phyloP scores from a whole-genome alignment of 768 basidiomycete species.

The Tephrocybe rancida region DNA sequence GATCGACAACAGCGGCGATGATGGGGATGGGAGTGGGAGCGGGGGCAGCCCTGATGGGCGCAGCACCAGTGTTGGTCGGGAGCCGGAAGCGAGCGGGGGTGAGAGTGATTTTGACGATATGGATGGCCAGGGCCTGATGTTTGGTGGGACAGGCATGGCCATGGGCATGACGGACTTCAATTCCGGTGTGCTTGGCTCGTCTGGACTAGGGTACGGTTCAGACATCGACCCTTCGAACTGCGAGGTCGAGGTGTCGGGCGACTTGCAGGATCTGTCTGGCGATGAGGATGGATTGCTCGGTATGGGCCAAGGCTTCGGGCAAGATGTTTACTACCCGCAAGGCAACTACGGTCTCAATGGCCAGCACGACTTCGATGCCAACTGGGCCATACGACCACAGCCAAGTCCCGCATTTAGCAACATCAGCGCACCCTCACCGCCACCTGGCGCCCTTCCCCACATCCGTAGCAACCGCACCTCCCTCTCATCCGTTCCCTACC shows the following conservation, averaged over 20 bases:
- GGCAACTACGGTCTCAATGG: conserved; percentile 1
- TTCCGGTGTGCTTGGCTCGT: conserved; percentile 13
- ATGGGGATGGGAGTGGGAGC: conserved; percentile 26
- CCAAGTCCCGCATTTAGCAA: conserved; percentile 44
- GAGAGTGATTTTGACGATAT: conserved; percentile 30
- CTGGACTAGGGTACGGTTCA: conserved; percentile 12
- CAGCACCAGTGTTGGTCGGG: conserved; percentile 21
- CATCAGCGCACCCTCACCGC: conserved; percentile 41
- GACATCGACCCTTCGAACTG: conserved; percentile 55
- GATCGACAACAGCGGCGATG: conserved; percentile 19
- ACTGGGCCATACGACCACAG: conserved; percentile 43
- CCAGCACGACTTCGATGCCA: conserved; percentile 9
- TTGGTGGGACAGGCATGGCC: conserved; percentile 23
- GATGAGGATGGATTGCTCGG: conserved; percentile 57
- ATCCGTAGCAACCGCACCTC: conserved; percentile 22
- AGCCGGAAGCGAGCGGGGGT: conserved; percentile 16
- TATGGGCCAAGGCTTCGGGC: conserved; percentile 26
- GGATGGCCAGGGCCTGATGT: conserved; percentile 31
- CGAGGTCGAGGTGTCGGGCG: conserved; percentile 61
- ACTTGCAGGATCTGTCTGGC: conserved; percentile 51
- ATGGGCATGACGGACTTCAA: conserved; percentile 26
- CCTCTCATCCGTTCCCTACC: conserved; percentile 25
- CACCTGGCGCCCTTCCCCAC: conserved; percentile 26
- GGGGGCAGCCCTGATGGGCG: conserved; percentile 21
- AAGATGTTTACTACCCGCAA: conserved; percentile 15